Percentiles rank a stretch among this genome's conserved stretches.
Evolutionary conservation across 176 grass and related monocot genomes (phyloP).

Genomic region (Elymus sibiricus): DNA sequence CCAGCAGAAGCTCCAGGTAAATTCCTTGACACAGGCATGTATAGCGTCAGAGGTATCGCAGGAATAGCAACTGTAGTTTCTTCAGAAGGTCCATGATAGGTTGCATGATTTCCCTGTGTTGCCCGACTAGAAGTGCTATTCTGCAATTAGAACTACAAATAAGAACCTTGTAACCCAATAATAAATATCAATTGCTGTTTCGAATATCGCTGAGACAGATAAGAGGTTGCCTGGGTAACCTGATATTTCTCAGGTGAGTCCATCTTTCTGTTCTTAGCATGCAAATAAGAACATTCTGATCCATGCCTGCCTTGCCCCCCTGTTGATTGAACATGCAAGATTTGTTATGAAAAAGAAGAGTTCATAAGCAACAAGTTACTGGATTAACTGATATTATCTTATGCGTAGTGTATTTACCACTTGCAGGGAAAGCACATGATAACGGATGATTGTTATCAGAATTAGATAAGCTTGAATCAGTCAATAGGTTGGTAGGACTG

Average conservation of each 20-base stretch:
- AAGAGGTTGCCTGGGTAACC: slow-evolving; percentile 17
- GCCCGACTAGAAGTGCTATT: slow-evolving; percentile 8
- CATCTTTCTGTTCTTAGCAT: slow-evolving; percentile 29
- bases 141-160: slow-evolving; percentile 35
- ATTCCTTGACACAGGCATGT: slow-evolving; percentile 47
- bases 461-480: slow-evolving; percentile 40
- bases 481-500: slow-evolving; percentile 40
- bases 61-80: slow-evolving; percentile 44
- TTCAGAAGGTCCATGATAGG: slow-evolving; percentile 24
- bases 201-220: neutral
- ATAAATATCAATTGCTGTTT: neutral
- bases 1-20: slow-evolving; percentile 40
- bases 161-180: slow-evolving; percentile 12
- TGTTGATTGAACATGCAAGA: neutral
- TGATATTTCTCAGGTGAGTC: slow-evolving; percentile 29
- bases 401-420: slow-evolving; percentile 31
- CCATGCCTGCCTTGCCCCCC: slow-evolving; percentile 1
- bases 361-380: neutral
- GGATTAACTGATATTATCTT: slow-evolving; percentile 15
- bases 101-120: slow-evolving; percentile 16
- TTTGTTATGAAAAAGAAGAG: slow-evolving; percentile 23
- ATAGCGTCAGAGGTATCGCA: slow-evolving; percentile 50
- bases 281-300: slow-evolving; percentile 35
- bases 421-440: slow-evolving; percentile 17
- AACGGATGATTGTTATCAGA: neutral